A percentile compares a stretch with the other conserved stretches of the same genome.
phyloP scores from a whole-genome alignment of 2,329 filamentous ascomycete species.

The Didymella sp. region DNA sequence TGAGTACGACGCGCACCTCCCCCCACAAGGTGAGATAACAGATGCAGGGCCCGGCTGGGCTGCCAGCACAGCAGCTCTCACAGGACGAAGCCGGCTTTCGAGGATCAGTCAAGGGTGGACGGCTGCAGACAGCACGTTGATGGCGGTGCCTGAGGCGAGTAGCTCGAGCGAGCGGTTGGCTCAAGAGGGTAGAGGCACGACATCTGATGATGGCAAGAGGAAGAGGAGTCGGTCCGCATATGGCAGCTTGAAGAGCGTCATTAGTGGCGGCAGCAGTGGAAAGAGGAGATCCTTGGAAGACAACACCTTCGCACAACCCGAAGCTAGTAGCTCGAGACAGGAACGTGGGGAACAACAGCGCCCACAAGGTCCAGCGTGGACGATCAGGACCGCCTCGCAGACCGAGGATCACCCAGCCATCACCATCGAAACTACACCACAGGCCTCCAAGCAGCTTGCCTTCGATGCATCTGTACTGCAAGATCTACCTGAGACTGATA shows the following conservation, averaged over 20 bases:
- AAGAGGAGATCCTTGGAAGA: slow-evolving; percentile 36
- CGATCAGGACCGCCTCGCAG: slow-evolving; percentile 34
- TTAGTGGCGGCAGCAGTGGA: slow-evolving; percentile 46
- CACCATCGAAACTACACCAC: slow-evolving; percentile 41
- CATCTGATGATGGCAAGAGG: slow-evolving; percentile 28
- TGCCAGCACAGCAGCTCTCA: slow-evolving; percentile 38
- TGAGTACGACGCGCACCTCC: slow-evolving; percentile 68
- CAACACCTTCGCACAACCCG: slow-evolving; percentile 30
- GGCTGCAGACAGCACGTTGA: slow-evolving; percentile 51
- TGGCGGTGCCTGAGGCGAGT: slow-evolving; percentile 57
- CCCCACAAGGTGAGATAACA: slow-evolving; percentile 65
- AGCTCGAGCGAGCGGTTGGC: slow-evolving; percentile 54
- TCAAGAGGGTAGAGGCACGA: slow-evolving; percentile 33
- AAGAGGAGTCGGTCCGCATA: slow-evolving; percentile 48
- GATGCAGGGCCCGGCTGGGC: slow-evolving; percentile 37
- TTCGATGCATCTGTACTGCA: slow-evolving; percentile 42
- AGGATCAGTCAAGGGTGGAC: slow-evolving; percentile 45
- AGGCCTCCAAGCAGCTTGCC: slow-evolving; percentile 47
- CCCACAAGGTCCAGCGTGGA: slow-evolving; percentile 36
- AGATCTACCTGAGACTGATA: slow-evolving; percentile 25
- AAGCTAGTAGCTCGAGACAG: slow-evolving; percentile 22
- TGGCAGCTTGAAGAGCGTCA: slow-evolving; percentile 49
- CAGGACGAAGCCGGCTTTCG: slow-evolving; percentile 41
- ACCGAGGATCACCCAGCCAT: slow-evolving; percentile 42
- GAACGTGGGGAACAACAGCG: slow-evolving; percentile 20